phyloP scores from a whole-genome alignment of 768 basidiomycete species.

The Gymnopilus dilepis region DNA sequence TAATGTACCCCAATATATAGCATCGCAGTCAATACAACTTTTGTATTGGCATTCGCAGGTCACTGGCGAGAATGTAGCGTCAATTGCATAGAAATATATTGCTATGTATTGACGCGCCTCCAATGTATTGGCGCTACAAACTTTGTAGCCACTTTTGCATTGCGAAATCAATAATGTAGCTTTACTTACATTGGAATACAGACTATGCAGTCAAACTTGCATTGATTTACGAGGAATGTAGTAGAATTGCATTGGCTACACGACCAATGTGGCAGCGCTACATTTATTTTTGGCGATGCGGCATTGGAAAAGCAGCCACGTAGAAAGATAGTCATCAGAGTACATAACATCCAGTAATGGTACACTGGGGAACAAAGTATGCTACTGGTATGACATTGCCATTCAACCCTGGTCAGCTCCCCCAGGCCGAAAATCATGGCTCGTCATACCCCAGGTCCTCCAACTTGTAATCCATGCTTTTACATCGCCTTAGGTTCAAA shows the following conservation, averaged over 20 bases:
- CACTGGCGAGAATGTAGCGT: neutral
- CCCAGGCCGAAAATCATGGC: neutral
- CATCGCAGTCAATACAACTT: neutral
- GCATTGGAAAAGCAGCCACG: too few relatives aligned
- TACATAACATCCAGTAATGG: too few relatives aligned
- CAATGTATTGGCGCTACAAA: neutral
- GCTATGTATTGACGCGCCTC: neutral
- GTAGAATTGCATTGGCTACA: neutral
- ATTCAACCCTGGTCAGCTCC: neutral
- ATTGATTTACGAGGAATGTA: neutral
- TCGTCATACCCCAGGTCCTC: slow-evolving; percentile 2
- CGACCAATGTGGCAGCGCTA: too few relatives aligned
- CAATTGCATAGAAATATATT: neutral
- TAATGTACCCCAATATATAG: neutral
- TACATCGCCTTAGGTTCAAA: neutral
- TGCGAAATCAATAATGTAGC: neutral
- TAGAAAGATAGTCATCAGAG: too few relatives aligned
- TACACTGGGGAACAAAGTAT: too few relatives aligned
- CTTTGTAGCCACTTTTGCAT: neutral
- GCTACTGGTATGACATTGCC: neutral
- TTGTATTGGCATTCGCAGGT: neutral
- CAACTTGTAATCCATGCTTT: neutral
- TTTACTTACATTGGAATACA: neutral
- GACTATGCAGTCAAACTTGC: neutral
- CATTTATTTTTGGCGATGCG: too few relatives aligned